Conservation (phyloP, 352 stramenopile species). For the Aphanomyces cochlioides region DNA sequence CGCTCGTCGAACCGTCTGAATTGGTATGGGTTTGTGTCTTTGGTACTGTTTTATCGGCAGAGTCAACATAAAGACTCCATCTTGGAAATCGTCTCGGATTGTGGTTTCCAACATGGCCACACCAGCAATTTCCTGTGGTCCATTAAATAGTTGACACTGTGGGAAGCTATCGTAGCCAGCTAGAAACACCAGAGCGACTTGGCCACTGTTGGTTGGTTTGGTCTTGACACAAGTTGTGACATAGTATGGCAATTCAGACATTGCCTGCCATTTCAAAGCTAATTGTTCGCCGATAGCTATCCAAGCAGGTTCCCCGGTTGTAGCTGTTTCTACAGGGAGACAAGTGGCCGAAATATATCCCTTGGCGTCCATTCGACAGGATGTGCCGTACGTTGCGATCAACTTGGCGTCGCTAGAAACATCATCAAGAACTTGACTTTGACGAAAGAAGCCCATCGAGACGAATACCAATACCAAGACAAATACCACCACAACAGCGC, state of each 20-base stretch:
- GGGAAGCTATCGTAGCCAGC: constrained; percentile 10
- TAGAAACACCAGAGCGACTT: constrained; percentile 11
- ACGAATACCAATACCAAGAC: no score
- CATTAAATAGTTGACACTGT: background rate
- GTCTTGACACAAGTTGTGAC: background rate
- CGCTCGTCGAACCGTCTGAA: constrained; percentile 3
- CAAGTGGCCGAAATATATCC: background rate
- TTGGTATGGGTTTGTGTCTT: background rate
- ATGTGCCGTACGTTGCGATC: background rate
- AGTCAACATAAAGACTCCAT: constrained; percentile 5
- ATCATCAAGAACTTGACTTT: no score
- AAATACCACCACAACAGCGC: no score
- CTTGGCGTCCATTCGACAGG: background rate
- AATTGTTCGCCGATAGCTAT: background rate
- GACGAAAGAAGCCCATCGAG: no score
- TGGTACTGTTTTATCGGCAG: background rate
- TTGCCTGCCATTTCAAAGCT: background rate
- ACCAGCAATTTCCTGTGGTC: constrained; percentile 1
- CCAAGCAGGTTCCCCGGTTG: background rate
- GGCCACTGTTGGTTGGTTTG: background rate
- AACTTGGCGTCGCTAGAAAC: no score
- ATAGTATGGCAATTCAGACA: background rate
- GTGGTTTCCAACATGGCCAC: constrained; percentile 19
- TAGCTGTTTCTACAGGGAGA: background rate
- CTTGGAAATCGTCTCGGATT: background rate